Percentiles rank a stretch among this genome's conserved stretches.
These are phyloP conservation scores for Trichoderma citrinoviride DNA, from an alignment of 2,329 filamentous ascomycete species.

Conservation along the genomic window DNA sequence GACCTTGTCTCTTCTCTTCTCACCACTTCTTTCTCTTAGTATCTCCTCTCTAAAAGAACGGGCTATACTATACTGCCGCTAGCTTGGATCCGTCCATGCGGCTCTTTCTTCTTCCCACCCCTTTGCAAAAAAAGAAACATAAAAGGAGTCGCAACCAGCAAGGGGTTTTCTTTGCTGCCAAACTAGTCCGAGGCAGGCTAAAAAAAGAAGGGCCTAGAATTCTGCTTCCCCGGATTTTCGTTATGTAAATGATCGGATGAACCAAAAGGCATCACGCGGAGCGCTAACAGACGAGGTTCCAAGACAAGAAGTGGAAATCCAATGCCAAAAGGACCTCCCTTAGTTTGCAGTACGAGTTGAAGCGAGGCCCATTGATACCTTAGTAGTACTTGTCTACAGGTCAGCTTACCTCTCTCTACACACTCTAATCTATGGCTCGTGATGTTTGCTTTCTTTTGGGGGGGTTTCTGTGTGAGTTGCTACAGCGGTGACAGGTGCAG, in stretches of 20 bases:
- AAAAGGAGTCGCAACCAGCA: neutral
- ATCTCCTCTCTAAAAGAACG: neutral
- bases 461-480: no score
- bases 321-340: no score
- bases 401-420: no score
- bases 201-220: constrained; percentile 4
- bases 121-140: neutral
- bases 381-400: no score
- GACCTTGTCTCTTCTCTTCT: neutral
- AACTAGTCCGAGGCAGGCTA: neutral
- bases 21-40: neutral
- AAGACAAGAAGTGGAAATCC: no score
- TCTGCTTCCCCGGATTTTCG: constrained; percentile 16
- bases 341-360: no score
- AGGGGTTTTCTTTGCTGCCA: neutral
- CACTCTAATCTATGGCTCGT: no score
- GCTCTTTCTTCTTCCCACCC: constrained; percentile 1
- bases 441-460: no score
- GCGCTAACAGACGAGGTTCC: neutral
- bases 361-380: neutral
- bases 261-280: constrained; percentile 6
- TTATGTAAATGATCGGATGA: constrained; percentile 8
- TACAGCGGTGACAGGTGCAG: neutral
- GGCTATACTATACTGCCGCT: constrained; percentile 10
- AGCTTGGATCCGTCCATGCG: constrained; percentile 14